These are phyloP conservation scores for Silene uniflora DNA, from an alignment of 148 eudicot species.

Conservation along the genomic window DNA sequence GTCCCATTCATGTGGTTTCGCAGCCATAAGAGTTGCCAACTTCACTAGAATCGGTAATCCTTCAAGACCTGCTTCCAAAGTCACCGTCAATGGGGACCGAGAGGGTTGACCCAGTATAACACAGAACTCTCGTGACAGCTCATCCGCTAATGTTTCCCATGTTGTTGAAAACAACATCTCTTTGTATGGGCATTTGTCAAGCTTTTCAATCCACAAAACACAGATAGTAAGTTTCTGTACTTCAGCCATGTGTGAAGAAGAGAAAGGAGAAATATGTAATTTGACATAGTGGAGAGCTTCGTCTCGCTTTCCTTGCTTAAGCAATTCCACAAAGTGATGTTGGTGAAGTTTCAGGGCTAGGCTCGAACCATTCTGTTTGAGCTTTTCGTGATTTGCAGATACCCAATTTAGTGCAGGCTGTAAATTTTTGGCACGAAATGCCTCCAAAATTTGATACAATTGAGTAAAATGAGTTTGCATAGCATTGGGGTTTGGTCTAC, in stretches of 20 bases:
- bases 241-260: slow-evolving; percentile 37
- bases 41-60: slow-evolving; percentile 53
- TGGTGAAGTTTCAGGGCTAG: slow-evolving; percentile 43
- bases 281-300: slow-evolving; percentile 45
- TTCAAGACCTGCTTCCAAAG: slow-evolving; percentile 48
- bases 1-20: slow-evolving; percentile 47
- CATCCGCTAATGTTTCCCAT: slow-evolving; percentile 43
- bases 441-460: slow-evolving; percentile 44
- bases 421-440: slow-evolving; percentile 36
- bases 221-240: slow-evolving; percentile 49
- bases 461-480: slow-evolving; percentile 36
- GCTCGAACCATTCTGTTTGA: slow-evolving; percentile 33
- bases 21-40: slow-evolving; percentile 41
- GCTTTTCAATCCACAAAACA: slow-evolving; percentile 49
- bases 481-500: slow-evolving; percentile 33
- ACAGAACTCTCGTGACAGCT: slow-evolving; percentile 39
- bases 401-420: slow-evolving; percentile 51
- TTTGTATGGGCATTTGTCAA: slow-evolving; percentile 47
- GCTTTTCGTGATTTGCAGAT: slow-evolving; percentile 39
- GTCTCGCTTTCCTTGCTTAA: slow-evolving; percentile 27
- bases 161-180: slow-evolving; percentile 28
- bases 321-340: slow-evolving; percentile 38
- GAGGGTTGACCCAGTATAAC: slow-evolving; percentile 43
- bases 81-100: slow-evolving; percentile 39
- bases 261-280: slow-evolving; percentile 40